Conservation (phyloP, 2,329 filamentous ascomycete genomes). For the Hymenotorrendiella dingleyae region DNA sequence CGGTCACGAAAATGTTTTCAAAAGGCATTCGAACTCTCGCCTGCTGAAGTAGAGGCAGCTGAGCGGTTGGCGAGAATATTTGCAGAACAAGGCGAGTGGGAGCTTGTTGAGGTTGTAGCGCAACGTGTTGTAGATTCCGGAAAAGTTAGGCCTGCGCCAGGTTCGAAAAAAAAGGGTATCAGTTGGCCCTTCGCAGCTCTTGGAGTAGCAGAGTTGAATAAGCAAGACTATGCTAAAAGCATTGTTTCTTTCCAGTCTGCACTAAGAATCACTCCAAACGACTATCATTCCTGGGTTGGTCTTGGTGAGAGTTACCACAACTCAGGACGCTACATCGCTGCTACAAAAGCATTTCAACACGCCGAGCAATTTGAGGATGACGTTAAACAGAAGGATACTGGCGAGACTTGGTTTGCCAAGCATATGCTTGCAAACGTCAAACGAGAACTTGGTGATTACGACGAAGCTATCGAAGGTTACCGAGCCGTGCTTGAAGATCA, state of each 20-base stretch:
- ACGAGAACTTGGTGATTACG: slow-evolving; percentile 83
- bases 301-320: slow-evolving; percentile 97
- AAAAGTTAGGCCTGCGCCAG: slow-evolving; percentile 81
- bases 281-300: slow-evolving; percentile 95
- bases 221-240: slow-evolving; percentile 81
- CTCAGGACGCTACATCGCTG: slow-evolving; percentile 89
- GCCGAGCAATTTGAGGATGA: slow-evolving; percentile 69
- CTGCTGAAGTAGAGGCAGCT: slow-evolving; percentile 79
- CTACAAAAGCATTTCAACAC: slow-evolving; percentile 82
- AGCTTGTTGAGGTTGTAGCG: slow-evolving; percentile 87
- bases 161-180: slow-evolving; percentile 85
- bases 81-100: slow-evolving; percentile 89
- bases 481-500: slow-evolving; percentile 62
- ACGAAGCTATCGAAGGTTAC: slow-evolving; percentile 75
- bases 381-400: slow-evolving; percentile 45
- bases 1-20: slow-evolving; percentile 90
- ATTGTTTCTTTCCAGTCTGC: slow-evolving; percentile 91
- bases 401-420: slow-evolving; percentile 87
- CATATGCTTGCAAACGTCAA: slow-evolving; percentile 97
- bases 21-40: slow-evolving; percentile 89
- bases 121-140: slow-evolving; percentile 92
- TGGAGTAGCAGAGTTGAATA: slow-evolving; percentile 90
- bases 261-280: slow-evolving; percentile 71
- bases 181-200: slow-evolving; percentile 96
- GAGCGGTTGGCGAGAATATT: slow-evolving; percentile 82